These are phyloP conservation scores for Aspergillus sp. DNA, from an alignment of 2,329 filamentous ascomycete species.

Conservation along the genomic window DNA sequence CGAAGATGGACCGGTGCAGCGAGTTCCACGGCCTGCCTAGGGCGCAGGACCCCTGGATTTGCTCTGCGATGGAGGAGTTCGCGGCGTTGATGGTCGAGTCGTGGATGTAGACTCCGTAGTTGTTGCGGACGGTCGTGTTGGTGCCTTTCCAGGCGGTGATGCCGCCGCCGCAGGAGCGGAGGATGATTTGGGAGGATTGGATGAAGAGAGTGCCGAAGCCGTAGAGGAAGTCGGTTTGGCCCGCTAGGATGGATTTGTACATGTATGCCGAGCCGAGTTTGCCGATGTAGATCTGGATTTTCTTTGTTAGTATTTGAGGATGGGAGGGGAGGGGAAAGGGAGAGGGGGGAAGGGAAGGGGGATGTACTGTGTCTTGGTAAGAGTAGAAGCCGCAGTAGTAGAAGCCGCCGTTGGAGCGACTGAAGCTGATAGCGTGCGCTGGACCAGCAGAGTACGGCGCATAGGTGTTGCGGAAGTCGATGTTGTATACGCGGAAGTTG, in stretches of 20 bases:
- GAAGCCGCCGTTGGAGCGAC: slow-evolving; percentile 66
- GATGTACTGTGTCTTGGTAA: slow-evolving; percentile 64
- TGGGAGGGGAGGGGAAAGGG: not conserved
- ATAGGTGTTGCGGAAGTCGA: slow-evolving; percentile 65
- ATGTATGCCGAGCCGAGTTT: slow-evolving; percentile 69
- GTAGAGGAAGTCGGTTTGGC: slow-evolving; percentile 69
- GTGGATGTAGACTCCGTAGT: slow-evolving; percentile 67
- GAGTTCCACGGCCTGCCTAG: slow-evolving; percentile 66
- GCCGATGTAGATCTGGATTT: slow-evolving; percentile 57
- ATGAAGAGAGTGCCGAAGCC: slow-evolving; percentile 68
- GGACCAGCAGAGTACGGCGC: slow-evolving; percentile 57
- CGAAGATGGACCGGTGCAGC: slow-evolving; percentile 59
- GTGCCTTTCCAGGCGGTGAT: slow-evolving; percentile 70
- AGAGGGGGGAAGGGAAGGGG: not conserved
- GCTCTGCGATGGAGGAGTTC: slow-evolving; percentile 49
- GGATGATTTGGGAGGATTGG: slow-evolving; percentile 54
- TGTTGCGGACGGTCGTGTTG: slow-evolving; percentile 67
- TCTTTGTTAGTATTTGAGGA: not conserved
- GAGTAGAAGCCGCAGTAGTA: slow-evolving; percentile 67
- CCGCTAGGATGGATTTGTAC: slow-evolving; percentile 60
- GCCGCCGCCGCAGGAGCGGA: slow-evolving; percentile 65
- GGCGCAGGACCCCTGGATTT: slow-evolving; percentile 52
- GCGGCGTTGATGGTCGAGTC: slow-evolving; percentile 56
- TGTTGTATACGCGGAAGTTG: slow-evolving; percentile 67
- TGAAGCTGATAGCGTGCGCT: slow-evolving; percentile 61